Conservation (phyloP, 2,329 filamentous ascomycete genomes). For the Trichoderma asperellum region DNA sequence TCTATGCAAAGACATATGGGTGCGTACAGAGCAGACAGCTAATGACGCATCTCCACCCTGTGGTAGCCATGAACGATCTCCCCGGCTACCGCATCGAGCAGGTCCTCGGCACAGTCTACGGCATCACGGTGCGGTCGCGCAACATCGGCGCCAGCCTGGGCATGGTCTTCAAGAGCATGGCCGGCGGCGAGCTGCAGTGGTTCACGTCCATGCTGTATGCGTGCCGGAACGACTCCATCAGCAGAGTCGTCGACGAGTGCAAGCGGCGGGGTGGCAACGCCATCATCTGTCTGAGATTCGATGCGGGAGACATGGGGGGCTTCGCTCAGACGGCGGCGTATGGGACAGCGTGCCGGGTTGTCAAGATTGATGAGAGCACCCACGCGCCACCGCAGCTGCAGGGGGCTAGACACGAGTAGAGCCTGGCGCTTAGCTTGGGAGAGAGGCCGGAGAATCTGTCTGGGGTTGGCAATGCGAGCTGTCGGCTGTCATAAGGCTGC, state of each 20-base stretch:
- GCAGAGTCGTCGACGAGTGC: conserved; percentile 59
- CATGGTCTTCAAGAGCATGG: conserved; percentile 60
- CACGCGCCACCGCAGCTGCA: conserved; percentile 38
- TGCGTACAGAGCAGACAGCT: neutral
- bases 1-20: too few relatives aligned
- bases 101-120: conserved; percentile 62
- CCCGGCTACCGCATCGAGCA: conserved; percentile 62
- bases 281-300: conserved; percentile 62
- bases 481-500: neutral
- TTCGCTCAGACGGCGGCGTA: conserved; percentile 65
- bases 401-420: neutral
- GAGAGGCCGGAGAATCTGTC: neutral
- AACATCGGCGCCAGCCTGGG: conserved; percentile 61
- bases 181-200: conserved; percentile 62
- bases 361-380: conserved; percentile 53
- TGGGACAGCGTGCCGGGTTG: conserved; percentile 61
- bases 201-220: conserved; percentile 64
- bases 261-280: conserved; percentile 63
- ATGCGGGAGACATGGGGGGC: conserved; percentile 57
- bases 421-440: neutral
- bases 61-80: conserved; percentile 61
- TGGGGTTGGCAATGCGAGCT: neutral
- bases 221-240: conserved; percentile 62
- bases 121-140: conserved; percentile 59
- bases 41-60: neutral